Base-by-base conservation (phyloP, 306 rosid species). In the Cercis canadensis region DNA sequence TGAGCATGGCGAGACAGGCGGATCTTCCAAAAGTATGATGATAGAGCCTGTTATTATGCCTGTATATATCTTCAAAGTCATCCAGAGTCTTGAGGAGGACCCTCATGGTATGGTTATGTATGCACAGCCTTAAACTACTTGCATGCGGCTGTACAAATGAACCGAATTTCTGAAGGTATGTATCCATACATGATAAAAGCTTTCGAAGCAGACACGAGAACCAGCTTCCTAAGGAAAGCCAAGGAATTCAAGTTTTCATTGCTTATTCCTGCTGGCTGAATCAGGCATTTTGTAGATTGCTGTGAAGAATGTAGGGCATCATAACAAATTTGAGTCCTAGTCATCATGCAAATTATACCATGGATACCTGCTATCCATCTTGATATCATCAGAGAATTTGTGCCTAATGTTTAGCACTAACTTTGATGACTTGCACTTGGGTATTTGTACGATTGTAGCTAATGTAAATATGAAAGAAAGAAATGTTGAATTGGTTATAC, bases 51-150 rank as follows among this genome's bases (percentile, higher is more conserved):
- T 59, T 54, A 34, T 45, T 5, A 18, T 60, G 68, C 32, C 58
- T 63, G 67, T 73, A 65, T 45, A 67, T 75, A 70, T 63, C 56
- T 71, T 59, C 40, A 45, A 66, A 61, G 74, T 60, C 61, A 50
- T 57, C 53, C 74, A 56, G 65, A 59, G 72, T 64, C 56, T 47
- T 75, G 61, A 73, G 74, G 69, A 75, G 63, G 79, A 63, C 49
- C 70, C 32, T 7, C 6, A 6, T 16, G 57, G 51, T 66, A 55
- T 29, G 67, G 34, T 45, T 17, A n/a, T 54, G 39, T 39, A 29
- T 14, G 65, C 77, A 19, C 60, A 71, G 19, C 14, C 55, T 33
- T n/a, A n/a, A n/a, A n/a, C n/a, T n/a, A n/a, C n/a, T n/a, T 36
- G 44, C 44, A 57, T 46, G 11, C 57, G 69, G 58, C 18, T 75